Evolutionary conservation across 371 early-diverging fungal species (phyloP), one percentile per base, ranked within the genome.

Genomic region (Fennellomyces sp.): DNA sequence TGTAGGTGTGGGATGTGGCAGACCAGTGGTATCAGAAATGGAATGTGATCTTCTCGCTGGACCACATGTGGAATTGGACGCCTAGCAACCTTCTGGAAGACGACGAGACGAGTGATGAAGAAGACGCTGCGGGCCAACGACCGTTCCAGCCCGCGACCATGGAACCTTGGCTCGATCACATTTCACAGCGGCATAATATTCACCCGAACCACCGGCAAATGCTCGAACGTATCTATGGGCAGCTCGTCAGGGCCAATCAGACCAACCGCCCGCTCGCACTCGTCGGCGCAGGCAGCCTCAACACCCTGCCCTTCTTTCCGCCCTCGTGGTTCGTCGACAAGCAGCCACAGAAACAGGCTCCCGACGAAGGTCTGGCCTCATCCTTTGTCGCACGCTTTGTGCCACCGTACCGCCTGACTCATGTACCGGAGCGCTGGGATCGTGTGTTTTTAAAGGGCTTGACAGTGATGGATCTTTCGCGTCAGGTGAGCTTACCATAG

Each of bases 1-100:
- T 26, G 41, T 60, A 77, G 77, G 77, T 77, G 12, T 77, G 77
- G 77, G 77, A 77, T 56, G 53, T 73, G 19, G 72, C 60, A 28
- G 77, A 77, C 64, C 77, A 77, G 61, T 77, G 77, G 77, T 73
- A 73, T 69, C 73, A 73, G 48, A 77, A 77, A 60, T 77, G 73
- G 74, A 65, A 66, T 48, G 61, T 77, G 13, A 71, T 77, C 17
- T 71, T 77, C 27, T 77, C 77, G 3, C 56, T 77, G 38, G 77
- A 77, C 30, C 69, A 77, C 50, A 71, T 73, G 71, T 77, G 74
- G 69, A 71, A 77, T 52, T 77, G 77, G 77, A n/a, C 49, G 13
- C 60, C 52, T 10, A 33, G 10, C 21, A 33, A 61, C 2, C 15
- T 45, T 52, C 23, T 23, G 13, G 33, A 51, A 50, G 17, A 64